Percentiles rank a stretch among this genome's conserved stretches.
Evolutionary conservation across 441 rosid species (phyloP).

Genomic region (Pelargonium myrrhifolium): DNA sequence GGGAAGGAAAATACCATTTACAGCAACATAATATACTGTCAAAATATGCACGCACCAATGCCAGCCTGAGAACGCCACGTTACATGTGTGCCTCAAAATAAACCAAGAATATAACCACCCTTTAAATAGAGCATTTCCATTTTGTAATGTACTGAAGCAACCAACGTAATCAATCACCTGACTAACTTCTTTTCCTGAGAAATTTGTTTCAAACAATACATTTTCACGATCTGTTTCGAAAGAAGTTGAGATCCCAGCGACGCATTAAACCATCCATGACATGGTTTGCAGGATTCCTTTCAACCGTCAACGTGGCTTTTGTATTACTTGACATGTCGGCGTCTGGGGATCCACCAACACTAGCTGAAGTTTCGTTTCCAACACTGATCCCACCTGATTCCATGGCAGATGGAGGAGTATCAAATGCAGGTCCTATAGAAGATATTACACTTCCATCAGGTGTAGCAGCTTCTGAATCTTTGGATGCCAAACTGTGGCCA

Average conservation of each 20-base stretch:
- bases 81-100: too few species aligned
- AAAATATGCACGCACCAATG: too few species aligned
- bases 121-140: too few species aligned
- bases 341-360: conserved; percentile 33
- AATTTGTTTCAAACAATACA: conserved; percentile 33
- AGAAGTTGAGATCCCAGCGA: conserved; percentile 73
- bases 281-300: conserved; percentile 53
- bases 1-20: too few species aligned
- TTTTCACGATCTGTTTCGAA: conserved; percentile 42
- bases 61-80: too few species aligned
- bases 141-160: too few species aligned
- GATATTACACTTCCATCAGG: conserved; percentile 28
- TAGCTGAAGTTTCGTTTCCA: conserved; percentile 27
- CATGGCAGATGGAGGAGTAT: conserved; percentile 21
- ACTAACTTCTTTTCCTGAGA: conserved; percentile 24
- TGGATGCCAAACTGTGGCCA: conserved; percentile 20
- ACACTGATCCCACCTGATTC: conserved; percentile 33
- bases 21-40: too few species aligned
- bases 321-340: conserved; percentile 60
- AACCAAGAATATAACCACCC: too few species aligned
- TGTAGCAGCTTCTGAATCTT: conserved; percentile 24
- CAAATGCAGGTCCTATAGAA: conserved; percentile 20
- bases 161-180: conserved; percentile 16
- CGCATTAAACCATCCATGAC: conserved; percentile 80
- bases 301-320: conserved; percentile 71